Conservation (phyloP, 805 yeast species). For the Sporopachydermia lactativora region DNA sequence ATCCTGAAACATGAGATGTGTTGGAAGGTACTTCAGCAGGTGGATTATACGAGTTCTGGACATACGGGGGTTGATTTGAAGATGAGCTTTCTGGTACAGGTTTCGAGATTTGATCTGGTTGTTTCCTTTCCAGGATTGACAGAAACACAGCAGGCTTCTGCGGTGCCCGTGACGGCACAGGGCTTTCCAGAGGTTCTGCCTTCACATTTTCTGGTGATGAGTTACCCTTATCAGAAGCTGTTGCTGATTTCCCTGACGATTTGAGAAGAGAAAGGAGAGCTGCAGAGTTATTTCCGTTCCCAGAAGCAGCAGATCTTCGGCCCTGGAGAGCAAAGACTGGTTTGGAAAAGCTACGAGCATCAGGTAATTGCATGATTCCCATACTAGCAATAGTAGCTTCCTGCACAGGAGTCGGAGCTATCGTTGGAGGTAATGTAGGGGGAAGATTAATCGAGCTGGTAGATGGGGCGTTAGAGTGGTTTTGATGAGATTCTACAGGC, state of each 20-base stretch:
- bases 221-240: not conserved
- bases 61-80: too few species aligned
- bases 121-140: too few species aligned
- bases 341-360: not conserved
- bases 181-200: too few species aligned
- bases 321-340: slow-evolving; percentile 1
- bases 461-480: not conserved
- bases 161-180: too few species aligned
- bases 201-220: too few species aligned
- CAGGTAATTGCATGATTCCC: not conserved
- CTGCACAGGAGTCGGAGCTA: not conserved
- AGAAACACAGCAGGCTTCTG: too few species aligned
- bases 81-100: too few species aligned
- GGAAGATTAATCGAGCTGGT: not conserved
- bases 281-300: not conserved
- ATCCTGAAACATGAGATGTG: too few species aligned
- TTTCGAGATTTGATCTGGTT: too few species aligned
- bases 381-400: not conserved
- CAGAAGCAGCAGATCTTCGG: not conserved
- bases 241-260: not conserved
- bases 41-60: too few species aligned
- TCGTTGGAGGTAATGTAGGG: not conserved
- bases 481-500: too few species aligned
- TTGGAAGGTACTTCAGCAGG: too few species aligned
- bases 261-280: not conserved